Evolutionary conservation across 73 alveolate species (phyloP), one percentile per base, ranked within the genome.

Genomic region (Uronychia setigera): DNA sequence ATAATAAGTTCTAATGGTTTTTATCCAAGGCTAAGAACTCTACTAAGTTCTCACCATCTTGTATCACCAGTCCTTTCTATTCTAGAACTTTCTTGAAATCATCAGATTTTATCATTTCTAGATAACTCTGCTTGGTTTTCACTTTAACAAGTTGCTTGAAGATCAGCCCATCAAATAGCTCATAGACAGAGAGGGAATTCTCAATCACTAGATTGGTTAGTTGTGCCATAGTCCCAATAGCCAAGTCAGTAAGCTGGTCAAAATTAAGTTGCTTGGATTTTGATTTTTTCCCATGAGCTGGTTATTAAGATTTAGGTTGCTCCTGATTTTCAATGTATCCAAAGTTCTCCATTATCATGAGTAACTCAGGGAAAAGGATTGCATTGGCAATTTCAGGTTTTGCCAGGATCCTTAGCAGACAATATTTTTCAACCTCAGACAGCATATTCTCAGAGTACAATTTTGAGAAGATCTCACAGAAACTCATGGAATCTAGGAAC

Each of bases 341-440:
- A 58, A 35, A 76, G 77, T 76, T 46, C 86, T 77, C 86, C 90
- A 83, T 82, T 1, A 83, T 74, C 90, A 83, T 74, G 13, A 83
- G 35, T 29, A 60, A 76, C 46, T 83, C 90, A 60, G 60, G 60
- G 27, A 83, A 80, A 1, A 83, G 60, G 46, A 83, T 83, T 0
- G 85, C 91, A 29, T 76, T 33, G 25, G 58, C 85, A 29, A 85
- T 28, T 30, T 85, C 86, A 14, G 91, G 91, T 33, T 85, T 85
- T 1, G 91, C 86, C 1, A 83, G 79, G 28, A 83, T 82, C 46
- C 90, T 60, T 33, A 83, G 31, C 25, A 83, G 35, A 57, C 90
- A 83, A 27, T 81, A 81, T 14, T 81, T 82, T 74, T 83, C 90
- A 83, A 83, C 76, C 46, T 83, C 84, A 1, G 83, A 33, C n/a